phyloP scores from a whole-genome alignment of 495 filamentous ascomycete genomes.

The Aspergillus mulundensis region DNA sequence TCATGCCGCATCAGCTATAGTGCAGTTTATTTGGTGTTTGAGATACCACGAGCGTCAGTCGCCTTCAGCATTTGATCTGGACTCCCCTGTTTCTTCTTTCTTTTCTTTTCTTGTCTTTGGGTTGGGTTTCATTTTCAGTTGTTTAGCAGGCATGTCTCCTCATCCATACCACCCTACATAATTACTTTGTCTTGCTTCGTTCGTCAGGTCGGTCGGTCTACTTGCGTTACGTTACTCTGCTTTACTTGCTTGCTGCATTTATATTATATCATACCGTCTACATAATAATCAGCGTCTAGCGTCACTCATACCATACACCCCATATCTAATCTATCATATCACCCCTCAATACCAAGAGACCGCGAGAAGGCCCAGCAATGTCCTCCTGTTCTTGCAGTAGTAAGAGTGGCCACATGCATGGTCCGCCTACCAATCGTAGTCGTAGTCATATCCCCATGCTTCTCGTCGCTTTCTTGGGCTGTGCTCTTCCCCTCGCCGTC shows the following conservation, averaged over 20 bases:
- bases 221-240: too few relatives aligned
- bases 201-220: too few relatives aligned
- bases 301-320: neutral
- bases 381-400: neutral
- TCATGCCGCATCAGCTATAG: slow-evolving; percentile 27
- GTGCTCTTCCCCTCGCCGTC: too few relatives aligned
- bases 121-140: neutral
- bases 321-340: neutral
- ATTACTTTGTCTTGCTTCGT: neutral
- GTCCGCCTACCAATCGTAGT: neutral
- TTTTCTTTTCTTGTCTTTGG: neutral
- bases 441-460: neutral
- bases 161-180: neutral
- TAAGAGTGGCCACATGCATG: too few relatives aligned
- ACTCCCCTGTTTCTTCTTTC: neutral
- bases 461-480: too few relatives aligned
- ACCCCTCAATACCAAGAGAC: neutral
- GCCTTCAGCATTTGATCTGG: too few relatives aligned
- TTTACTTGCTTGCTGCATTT: neutral
- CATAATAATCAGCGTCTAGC: neutral
- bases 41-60: neutral
- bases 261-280: neutral
- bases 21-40: neutral
- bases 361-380: neutral
- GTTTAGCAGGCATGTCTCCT: neutral